Evolutionary conservation across 2,329 filamentous ascomycete species (phyloP), one percentile per base, ranked within the genome.

Genomic region (Epichloe typhina): DNA sequence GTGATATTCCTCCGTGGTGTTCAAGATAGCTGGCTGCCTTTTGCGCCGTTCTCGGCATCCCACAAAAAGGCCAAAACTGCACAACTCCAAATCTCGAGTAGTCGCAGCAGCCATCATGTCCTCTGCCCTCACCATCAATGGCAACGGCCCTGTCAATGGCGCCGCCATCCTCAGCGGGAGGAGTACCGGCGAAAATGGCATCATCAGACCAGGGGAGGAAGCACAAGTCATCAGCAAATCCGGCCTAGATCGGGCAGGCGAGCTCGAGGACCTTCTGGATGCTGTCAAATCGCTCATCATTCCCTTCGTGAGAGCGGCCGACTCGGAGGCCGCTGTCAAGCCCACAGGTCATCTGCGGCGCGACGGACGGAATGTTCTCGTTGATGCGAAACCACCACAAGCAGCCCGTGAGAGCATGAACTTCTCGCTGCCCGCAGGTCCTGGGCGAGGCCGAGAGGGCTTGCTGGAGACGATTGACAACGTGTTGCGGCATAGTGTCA

Each of bases 401-500:
- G 44, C 43, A 33, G 13, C 40, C 9, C 31, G 33, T 13, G 23
- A 43, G 37, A 37, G 44, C 38, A 35, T 42, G 17, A 15, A 31
- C 6, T 47, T 56, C 46, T 71, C 69, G 5, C 61, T 62, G 11
- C 69, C 88, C 4, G 80, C 83, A 0, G 68, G 65, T 4, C 64
- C 72, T 39, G 82, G 78, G 9, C 71, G 69, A 54, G 84, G 83
- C 0, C 85, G 85, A 58, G 78, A 86, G 42, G 91, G 90, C 0
- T 70, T 96, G 23, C 70, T 95, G 23, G 74, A 80, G 35, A 78
- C 80, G 2, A 75, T 95, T 44, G 72, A 81, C 56, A 77, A 82
- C 54, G 74, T 96, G 21, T 73, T 96, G 39, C 75, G 79, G 55
- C 88, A 94, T 67, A 91, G 85, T 61, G 91, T 97, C 61, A 97